A percentile compares a stretch with the other conserved stretches of the same genome.
Conservation (phyloP, 2,329 filamentous ascomycete genomes). For the Bipolaris cookei region DNA sequence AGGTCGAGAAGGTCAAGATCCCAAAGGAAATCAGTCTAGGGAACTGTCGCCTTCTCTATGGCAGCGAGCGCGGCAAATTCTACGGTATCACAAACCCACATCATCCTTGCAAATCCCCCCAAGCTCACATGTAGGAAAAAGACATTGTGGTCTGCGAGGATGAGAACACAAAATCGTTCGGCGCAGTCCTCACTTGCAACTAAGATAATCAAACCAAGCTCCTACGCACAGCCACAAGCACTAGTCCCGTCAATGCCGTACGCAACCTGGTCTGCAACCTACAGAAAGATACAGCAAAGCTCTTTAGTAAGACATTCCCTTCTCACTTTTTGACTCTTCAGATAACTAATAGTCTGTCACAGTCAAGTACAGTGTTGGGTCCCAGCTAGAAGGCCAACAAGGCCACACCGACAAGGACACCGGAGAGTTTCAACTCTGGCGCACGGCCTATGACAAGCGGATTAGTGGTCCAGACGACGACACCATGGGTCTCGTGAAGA, state of each 20-base stretch:
- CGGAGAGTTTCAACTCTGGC: conserved; percentile 15
- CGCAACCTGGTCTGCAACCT: conserved; percentile 27
- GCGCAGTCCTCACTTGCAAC: conserved; percentile 94
- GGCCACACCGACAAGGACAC: conserved; percentile 16
- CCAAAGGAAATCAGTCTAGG: conserved; percentile 24
- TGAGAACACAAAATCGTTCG: conserved; percentile 65
- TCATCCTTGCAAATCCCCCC: neutral
- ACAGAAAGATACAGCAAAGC: conserved; percentile 27
- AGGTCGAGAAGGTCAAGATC: conserved; percentile 57
- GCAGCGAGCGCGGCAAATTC: conserved; percentile 33
- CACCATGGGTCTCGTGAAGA: conserved; percentile 9
- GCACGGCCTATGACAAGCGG: neutral
- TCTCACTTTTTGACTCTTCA: neutral
- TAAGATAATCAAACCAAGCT: conserved; percentile 75
- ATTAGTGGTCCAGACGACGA: conserved; percentile 19
- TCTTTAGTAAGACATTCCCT: conserved; percentile 27
- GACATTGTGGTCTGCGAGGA: conserved; percentile 27
- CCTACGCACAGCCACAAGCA: conserved; percentile 73
- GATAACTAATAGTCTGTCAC: neutral
- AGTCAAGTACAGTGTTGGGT: conserved; percentile 30
- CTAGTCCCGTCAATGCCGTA: conserved; percentile 69
- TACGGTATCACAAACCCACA: conserved; percentile 22
- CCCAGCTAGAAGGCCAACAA: conserved; percentile 25
- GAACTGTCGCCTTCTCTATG: conserved; percentile 39
- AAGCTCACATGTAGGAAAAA: conserved; percentile 13